Conservation (phyloP, 768 basidiomycete species). For the Lactarius vividus region DNA sequence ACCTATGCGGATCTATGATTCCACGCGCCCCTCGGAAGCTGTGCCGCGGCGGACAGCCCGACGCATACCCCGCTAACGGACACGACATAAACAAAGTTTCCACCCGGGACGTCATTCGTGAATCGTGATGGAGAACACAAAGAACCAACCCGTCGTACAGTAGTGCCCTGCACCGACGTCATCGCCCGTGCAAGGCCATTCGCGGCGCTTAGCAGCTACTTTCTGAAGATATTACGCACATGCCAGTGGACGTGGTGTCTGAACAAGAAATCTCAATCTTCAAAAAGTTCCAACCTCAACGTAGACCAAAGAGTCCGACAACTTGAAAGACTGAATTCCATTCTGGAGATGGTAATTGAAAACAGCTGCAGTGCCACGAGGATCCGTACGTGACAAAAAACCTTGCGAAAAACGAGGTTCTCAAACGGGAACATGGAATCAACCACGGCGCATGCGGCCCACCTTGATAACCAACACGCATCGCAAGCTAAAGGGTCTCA, state of each 20-base stretch:
- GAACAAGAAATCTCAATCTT: conserved; percentile 27
- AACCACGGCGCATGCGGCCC: conserved; percentile 27
- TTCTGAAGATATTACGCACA: conserved; percentile 57
- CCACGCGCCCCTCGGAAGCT: too few relatives aligned
- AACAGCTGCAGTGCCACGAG: conserved; percentile 6
- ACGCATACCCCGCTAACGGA: background rate
- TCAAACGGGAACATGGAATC: conserved; percentile 32
- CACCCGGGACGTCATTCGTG: conserved; percentile 44
- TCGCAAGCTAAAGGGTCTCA: conserved; percentile 38
- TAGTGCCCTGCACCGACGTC: conserved; percentile 38
- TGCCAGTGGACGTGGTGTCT: conserved; percentile 57
- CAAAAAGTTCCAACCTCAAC: too few relatives aligned
- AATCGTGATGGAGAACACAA: conserved; percentile 65
- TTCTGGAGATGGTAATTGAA: background rate
- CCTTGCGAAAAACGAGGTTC: conserved; percentile 1
- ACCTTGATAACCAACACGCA: conserved; percentile 32
- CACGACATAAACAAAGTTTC: conserved; percentile 30
- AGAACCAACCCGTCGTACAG: conserved; percentile 61
- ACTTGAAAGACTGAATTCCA: conserved; percentile 12
- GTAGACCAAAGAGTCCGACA: background rate
- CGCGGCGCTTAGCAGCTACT: conserved; percentile 63
- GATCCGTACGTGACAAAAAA: background rate
- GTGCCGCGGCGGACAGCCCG: too few relatives aligned
- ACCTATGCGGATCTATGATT: too few relatives aligned
- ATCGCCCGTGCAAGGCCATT: conserved; percentile 50